Base-by-base conservation (phyloP, 2,329 filamentous ascomycete genomes). In the Fusarium praegraminearum region DNA sequence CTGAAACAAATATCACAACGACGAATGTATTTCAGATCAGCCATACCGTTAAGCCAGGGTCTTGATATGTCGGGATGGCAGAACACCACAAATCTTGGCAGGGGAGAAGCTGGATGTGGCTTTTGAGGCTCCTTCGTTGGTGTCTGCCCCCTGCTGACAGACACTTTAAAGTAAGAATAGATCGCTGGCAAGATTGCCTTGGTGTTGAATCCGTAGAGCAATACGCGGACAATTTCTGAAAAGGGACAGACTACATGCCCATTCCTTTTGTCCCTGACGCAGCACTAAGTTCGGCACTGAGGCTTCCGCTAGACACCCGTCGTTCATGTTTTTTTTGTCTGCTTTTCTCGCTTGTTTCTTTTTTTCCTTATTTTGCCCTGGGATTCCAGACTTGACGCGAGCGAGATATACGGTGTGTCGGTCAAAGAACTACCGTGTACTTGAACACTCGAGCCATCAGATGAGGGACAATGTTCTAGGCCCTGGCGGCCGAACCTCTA, bases 61-160 rank as follows among this genome's bases (percentile, higher is more conserved):
- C 53, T 47, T 36, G 28, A 45, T 15, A 49, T 28, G 20, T 45
- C 20, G 38, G 44, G 41, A 41, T 35, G 40, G 41, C 54, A 52
- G 33, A 61, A 46, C 44, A 52, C 46, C 43, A 57, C 28, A 28
- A 60, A 53, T 56, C 57, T 70, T 63, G 67, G 63, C 63, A 68
- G 67, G 63, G 67, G 62, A 64, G 50, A 56, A 30, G 49, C 49
- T 50, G 67, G 33, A 54, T 36, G 44, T 65, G 63, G 67, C 58
- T 63, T 46, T 50, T 56, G 54, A 68, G 63, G 53, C 53, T 55
- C 46, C 26, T 32, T 51, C 30, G 22, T 32, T 20, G 47, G 52
- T 57, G n/a, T 54, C 43, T 40, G 26, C 15, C 53, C 43, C 51
- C 44, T 67, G 41, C 38, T 26, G 32, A 38, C 15, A 22, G n/a